Evolutionary conservation across 2,329 filamentous ascomycete genomes (phyloP), one percentile per base, ranked within the genome.

Genomic region (Fusarium pilosicola): DNA sequence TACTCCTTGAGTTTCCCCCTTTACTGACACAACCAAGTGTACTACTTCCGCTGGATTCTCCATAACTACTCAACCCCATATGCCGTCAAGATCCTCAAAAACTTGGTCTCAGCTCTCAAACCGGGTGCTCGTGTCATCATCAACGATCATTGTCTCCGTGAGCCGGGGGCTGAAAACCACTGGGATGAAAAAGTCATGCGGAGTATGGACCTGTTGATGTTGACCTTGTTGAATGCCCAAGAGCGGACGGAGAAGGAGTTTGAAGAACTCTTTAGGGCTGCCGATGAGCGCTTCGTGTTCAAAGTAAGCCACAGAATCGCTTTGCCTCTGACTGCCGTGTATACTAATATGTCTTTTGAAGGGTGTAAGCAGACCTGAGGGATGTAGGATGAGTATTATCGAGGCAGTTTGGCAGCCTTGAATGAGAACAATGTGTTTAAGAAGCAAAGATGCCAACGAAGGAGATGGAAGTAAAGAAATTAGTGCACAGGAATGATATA

Each of bases 11-110:
- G 15, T 28, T 26, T 28, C 6, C n/a, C n/a, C 9, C 20, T 8
- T 18, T 60, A 46, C 72, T 77, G 26, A 79, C 70, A 20, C 22
- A 15, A 42, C 18, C 30, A 32, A 85, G 83, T 90, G 24, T 91
- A 90, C 80, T 84, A 88, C 74, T 86, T 90, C 79, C 86, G 88
- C 54, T 87, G 86, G 84, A 90, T 91, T 70, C 79, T 92, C 13
- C 89, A 92, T 77, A 90, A 91, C 80, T 89, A 89, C 81, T 86
- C 88, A 1, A 88, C 88, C 20, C 84, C 84, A 6, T 87, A 88
- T 62, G 84, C 85, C 8, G 76, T 86, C 49, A 82, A 83, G 49
- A 86, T 90, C 44, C 80, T 88, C 42, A 83, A 83, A 68, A 85
- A 84, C 26, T 81, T 91, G 14, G 80, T 89, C 5, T 88, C 88